Conservation (phyloP, 2,329 filamentous ascomycete genomes). For the Alternaria gaisen region DNA sequence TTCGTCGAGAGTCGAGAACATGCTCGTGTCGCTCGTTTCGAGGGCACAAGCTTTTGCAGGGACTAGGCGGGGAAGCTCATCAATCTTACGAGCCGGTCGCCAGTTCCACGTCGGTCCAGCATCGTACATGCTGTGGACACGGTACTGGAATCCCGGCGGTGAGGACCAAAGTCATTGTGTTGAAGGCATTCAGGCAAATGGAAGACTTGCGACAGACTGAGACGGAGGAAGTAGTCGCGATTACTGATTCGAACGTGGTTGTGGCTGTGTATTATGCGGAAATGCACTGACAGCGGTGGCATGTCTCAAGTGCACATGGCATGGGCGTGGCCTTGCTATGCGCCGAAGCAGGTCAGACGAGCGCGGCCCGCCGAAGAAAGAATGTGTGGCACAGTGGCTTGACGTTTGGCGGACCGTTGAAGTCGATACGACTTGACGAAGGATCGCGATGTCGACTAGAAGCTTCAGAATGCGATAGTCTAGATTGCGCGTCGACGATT, state of each 20-base stretch:
- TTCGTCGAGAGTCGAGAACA: conserved; percentile 19
- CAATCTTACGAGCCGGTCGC: conserved; percentile 10
- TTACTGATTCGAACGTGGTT: background rate
- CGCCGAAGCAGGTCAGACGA: background rate
- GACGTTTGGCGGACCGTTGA: conserved; percentile 12
- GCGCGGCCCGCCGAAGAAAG: background rate
- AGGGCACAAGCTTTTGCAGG: conserved; percentile 10
- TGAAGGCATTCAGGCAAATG: background rate
- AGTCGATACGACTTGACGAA: conserved; percentile 1
- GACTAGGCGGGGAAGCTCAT: conserved; percentile 11
- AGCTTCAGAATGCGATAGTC: conserved; percentile 4
- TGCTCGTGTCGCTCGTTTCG: conserved; percentile 1
- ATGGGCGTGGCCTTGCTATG: background rate
- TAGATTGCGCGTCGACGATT: conserved; percentile 14
- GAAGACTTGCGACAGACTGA: conserved; percentile 8
- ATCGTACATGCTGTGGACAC: conserved; percentile 1
- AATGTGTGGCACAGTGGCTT: conserved; percentile 8
- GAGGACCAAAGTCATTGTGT: conserved; percentile 1
- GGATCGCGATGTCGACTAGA: conserved; percentile 4
- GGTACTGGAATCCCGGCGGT: conserved; percentile 9
- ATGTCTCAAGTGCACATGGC: conserved; percentile 19
- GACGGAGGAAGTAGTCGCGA: conserved; percentile 3
- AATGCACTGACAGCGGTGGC: conserved; percentile 14
- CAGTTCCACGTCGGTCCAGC: background rate
- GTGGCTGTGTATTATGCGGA: conserved; percentile 25